These are phyloP conservation scores for Neoboletus magnificus DNA, from an alignment of 768 basidiomycete genomes.

Conservation along the genomic window DNA sequence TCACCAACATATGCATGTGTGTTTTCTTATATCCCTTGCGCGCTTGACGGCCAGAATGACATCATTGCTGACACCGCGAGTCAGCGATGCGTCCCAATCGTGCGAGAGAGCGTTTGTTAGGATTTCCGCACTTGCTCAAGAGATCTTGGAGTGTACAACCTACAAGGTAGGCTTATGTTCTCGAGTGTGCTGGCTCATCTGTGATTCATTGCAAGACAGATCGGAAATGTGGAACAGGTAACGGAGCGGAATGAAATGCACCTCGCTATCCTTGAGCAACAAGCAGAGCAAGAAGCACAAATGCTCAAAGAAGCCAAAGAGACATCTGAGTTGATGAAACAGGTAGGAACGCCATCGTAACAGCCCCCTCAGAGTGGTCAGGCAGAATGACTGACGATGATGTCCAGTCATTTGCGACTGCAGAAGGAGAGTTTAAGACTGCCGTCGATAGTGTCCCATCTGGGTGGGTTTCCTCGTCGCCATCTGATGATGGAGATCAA, in stretches of 20 bases:
- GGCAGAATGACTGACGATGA: neutral
- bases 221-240: slow-evolving; percentile 11
- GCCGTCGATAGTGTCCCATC: slow-evolving; percentile 14
- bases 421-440: slow-evolving; percentile 14
- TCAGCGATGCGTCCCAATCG: slow-evolving; percentile 14
- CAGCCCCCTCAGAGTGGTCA: too few relatives aligned
- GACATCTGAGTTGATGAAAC: slow-evolving; percentile 17
- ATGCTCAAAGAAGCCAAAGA: slow-evolving; percentile 15
- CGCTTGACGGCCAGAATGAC: neutral
- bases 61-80: neutral
- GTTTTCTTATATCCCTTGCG: neutral
- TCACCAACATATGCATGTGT: slow-evolving; percentile 17
- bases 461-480: slow-evolving; percentile 2
- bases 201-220: neutral
- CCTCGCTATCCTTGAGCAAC: slow-evolving; percentile 13
- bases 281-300: slow-evolving; percentile 11
- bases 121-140: slow-evolving; percentile 17
- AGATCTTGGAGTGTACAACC: slow-evolving; percentile 20
- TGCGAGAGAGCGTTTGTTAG: slow-evolving; percentile 14
- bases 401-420: slow-evolving; percentile 11
- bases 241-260: slow-evolving; percentile 14
- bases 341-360: neutral
- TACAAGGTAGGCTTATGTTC: slow-evolving; percentile 7
- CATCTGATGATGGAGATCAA: neutral
- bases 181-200: neutral